Evolutionary conservation across 331 rosid genomes (phyloP), one percentile per base, ranked within the genome.

Genomic region (Saraca asoca): DNA sequence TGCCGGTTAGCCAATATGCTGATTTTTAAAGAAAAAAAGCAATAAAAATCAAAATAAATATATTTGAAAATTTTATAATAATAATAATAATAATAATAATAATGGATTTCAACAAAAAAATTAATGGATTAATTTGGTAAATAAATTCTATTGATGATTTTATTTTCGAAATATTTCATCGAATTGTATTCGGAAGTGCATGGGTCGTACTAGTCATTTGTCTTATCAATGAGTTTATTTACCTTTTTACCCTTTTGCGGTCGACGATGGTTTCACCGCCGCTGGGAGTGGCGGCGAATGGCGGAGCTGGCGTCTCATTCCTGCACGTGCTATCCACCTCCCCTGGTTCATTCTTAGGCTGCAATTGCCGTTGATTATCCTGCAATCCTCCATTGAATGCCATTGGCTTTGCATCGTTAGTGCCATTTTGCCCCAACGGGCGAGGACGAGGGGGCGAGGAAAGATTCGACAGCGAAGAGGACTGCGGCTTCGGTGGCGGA

Each of bases 221-320:
- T 2, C 7, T 50, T 24, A 38, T 19, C 29, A 2, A 68, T 46
- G 59, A 63, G 69, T 50, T 12, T 0, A 24, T 2, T 69, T 84
- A 93, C 98, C 98, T 88, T 74, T 93, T 93, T 56, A 93, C 97
- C 87, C 96, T 83, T 68, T 93, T 93, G 39, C 96, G 96, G 68
- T 93, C 98, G 31, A 61, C 56, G 60, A 73, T n/a, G 17, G 77
- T 76, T 68, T 80, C 72, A 63, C 76, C 79, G 17, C 72, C 75
- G 78, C 64, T 42, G 49, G 69, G 20, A 69, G 64, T 57, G 41
- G 52, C 53, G 45, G 85, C 61, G 19, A 63, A 45, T 5, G 81
- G 87, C 14, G 81, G 57, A 54, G 57, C 68, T 18, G 75, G 66
- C 6, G 67, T 43, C 13, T 86, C 85, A 6, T 48, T 58, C 59